Evolutionary conservation across 768 basidiomycete genomes (phyloP).

Genomic region (Exidia glandulosa): DNA sequence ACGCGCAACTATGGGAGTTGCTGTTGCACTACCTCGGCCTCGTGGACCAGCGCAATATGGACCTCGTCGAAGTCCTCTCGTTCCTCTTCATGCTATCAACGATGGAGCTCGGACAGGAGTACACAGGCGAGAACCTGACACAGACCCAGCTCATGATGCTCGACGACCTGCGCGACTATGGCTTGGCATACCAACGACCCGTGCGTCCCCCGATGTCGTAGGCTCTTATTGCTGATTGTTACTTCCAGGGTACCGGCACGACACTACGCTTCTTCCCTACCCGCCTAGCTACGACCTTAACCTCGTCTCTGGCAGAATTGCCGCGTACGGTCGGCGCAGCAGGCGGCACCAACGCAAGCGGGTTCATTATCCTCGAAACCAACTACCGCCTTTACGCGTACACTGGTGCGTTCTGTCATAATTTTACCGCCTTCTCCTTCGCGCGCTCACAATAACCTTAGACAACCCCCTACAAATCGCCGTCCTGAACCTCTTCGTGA

Average conservation of each 20-base stretch:
- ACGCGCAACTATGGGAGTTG: constrained; percentile 94
- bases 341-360: constrained; percentile 50
- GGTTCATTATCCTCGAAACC: constrained; percentile 94
- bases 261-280: constrained; percentile 88
- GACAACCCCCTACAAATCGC: constrained; percentile 95
- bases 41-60: constrained; percentile 84
- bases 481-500: constrained; percentile 87
- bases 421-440: background rate
- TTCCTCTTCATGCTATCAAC: constrained; percentile 97
- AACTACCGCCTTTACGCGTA: constrained; percentile 98
- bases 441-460: constrained; percentile 22
- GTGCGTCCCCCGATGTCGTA: too few relatives aligned
- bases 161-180: constrained; percentile 88
- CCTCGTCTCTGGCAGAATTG: constrained; percentile 77
- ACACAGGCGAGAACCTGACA: constrained; percentile 71
- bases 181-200: constrained; percentile 80
- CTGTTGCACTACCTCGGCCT: constrained; percentile 82
- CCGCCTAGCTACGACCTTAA: constrained; percentile 86
- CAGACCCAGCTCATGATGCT: constrained; percentile 78
- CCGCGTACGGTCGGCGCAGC: constrained; percentile 47
- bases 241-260: constrained; percentile 44
- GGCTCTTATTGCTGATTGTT: constrained; percentile 16
- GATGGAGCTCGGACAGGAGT: constrained; percentile 93
- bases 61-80: constrained; percentile 84
- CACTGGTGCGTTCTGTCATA: constrained; percentile 48